These are phyloP conservation scores for Pycnococcus provasolii DNA, from an alignment of 139 green algal genomes.

Conservation along the genomic window DNA sequence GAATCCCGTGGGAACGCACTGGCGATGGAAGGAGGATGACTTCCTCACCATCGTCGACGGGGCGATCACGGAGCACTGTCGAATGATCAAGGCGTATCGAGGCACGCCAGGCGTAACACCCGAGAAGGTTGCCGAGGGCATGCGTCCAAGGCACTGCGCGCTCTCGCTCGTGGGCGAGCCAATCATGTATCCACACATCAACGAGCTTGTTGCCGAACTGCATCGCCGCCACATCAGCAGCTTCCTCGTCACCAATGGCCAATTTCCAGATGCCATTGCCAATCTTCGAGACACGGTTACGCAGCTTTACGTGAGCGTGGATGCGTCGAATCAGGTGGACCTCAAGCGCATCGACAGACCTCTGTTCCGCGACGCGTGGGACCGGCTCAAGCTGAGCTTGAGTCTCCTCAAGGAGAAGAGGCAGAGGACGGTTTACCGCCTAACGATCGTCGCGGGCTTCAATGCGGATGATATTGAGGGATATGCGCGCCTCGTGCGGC, in stretches of 20 bases:
- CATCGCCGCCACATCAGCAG: slow-evolving; percentile 58
- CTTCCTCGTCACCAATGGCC: slow-evolving; percentile 72
- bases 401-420: slow-evolving; percentile 41
- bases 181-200: slow-evolving; percentile 84
- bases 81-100: slow-evolving; percentile 66
- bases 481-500: slow-evolving; percentile 50
- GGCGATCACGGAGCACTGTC: slow-evolving; percentile 44
- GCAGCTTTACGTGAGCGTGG: slow-evolving; percentile 74
- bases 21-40: slow-evolving; percentile 50
- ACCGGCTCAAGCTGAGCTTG: slow-evolving; percentile 39
- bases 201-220: slow-evolving; percentile 50
- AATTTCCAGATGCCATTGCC: slow-evolving; percentile 59
- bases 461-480: slow-evolving; percentile 58
- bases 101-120: slow-evolving; percentile 56
- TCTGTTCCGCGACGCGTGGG: slow-evolving; percentile 69
- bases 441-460: slow-evolving; percentile 69
- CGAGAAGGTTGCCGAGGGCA: slow-evolving; percentile 49
- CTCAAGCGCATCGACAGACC: slow-evolving; percentile 71
- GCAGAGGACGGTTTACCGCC: slow-evolving; percentile 67
- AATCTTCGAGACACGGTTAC: slow-evolving; percentile 51
- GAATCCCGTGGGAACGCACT: slow-evolving; percentile 60
- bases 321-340: slow-evolving; percentile 62
- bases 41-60: slow-evolving; percentile 50
- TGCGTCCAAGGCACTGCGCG: slow-evolving; percentile 55
- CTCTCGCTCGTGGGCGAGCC: slow-evolving; percentile 70